phyloP scores from a whole-genome alignment of 495 filamentous ascomycete genomes.

The Bacidia rubella region DNA sequence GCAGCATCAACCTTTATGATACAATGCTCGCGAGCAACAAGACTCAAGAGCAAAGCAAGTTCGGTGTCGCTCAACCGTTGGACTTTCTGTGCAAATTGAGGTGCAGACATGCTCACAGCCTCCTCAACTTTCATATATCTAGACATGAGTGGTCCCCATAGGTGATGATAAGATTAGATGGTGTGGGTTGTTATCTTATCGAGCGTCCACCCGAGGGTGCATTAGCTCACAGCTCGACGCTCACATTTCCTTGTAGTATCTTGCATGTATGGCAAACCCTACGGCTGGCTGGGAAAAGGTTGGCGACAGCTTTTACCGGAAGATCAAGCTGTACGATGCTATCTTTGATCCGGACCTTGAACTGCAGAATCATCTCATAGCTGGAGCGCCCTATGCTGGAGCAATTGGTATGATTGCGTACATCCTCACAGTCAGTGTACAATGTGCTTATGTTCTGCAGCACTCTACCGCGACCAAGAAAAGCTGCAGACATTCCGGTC shows the following conservation, averaged over 20 bases:
- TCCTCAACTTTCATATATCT: conserved; percentile 22
- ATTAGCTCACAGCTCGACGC: too few relatives aligned
- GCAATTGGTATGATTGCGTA: conserved; percentile 56
- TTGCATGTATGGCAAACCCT: conserved; percentile 36
- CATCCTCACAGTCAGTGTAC: background rate
- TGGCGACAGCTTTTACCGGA: conserved; percentile 86
- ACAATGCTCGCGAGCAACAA: conserved; percentile 72
- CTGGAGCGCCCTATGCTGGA: conserved; percentile 87
- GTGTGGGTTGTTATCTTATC: too few relatives aligned
- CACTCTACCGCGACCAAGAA: conserved; percentile 75
- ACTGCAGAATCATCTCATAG: conserved; percentile 86
- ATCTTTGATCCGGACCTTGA: conserved; percentile 87
- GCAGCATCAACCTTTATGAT: conserved; percentile 60
- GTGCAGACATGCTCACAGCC: too few relatives aligned
- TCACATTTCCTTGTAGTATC: background rate
- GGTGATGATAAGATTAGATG: too few relatives aligned
- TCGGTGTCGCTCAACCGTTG: conserved; percentile 76
- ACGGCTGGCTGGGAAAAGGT: conserved; percentile 88
- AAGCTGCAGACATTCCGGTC: conserved; percentile 69
- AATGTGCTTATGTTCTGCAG: conserved; percentile 33
- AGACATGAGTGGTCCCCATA: too few relatives aligned
- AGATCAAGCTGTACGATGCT: conserved; percentile 78
- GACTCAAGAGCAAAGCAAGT: conserved; percentile 68
- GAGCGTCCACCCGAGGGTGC: too few relatives aligned
- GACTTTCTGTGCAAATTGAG: conserved; percentile 45